Base-by-base conservation (phyloP, 352 stramenopile genomes). In the Globisporangium canariense region DNA sequence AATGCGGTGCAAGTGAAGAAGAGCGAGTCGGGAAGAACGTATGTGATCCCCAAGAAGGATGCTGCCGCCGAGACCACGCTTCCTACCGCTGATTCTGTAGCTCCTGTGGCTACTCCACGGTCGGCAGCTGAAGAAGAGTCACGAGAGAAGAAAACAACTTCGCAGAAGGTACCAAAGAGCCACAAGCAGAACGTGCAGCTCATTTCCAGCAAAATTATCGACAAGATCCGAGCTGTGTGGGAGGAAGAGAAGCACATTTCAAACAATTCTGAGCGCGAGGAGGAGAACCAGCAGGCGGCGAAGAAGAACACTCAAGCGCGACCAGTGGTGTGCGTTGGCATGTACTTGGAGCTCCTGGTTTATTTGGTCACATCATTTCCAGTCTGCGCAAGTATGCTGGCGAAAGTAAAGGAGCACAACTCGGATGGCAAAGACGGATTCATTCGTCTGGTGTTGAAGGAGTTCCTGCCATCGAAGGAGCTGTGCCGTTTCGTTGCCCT, bases 1-100 rank as follows among this genome's bases (percentile, higher is more conserved):
- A 86, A 85, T 22, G 78, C 84, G 3, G 76, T 96, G 10, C 58
- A 72, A 20, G 77, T 96, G 30, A 91, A 90, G 66, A 93, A 89
- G 46, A 93, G 76, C 32, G 83, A 94, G 34, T 91, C 84, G 1
- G 86, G 88, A 11, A 81, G 88, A 32, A 74, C 87, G 11, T 96
- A 96, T 60, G 77, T 96, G 25, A 46, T 94, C 4, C 77, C 71
- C 9, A 80, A 69, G 59, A 73, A 73, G 9, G 25, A 8, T 22
- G 49, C 7, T 20, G 34, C 41, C 20, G 14, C 71, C 64, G 25
- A 56, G 25, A 40, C 11, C 20, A 46, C 20, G 47, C 9, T 62
- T 64, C 18, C 51, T 46, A 11, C n/a, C 46, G 14, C 54, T 47
- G 54, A 46, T 10, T 16, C 54, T 55, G 40, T 51, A 28, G 54